Base-by-base conservation (phyloP, 306 rosid genomes). In the Rosa persica region DNA sequence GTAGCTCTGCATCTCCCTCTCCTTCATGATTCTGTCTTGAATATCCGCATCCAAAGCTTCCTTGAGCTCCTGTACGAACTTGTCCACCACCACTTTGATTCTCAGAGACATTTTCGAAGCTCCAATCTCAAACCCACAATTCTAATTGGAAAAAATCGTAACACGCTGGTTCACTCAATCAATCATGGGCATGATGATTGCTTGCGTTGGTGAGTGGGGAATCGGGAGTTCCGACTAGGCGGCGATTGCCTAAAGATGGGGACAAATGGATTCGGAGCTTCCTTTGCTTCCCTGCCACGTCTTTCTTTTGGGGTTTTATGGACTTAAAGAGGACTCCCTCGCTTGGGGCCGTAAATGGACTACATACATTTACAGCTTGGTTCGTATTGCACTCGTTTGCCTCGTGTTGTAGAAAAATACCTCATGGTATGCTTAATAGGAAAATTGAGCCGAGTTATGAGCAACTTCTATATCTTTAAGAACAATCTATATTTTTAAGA, bases 1-100 rank as follows among this genome's bases (percentile, higher is more conserved):
- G 69, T 95, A 95, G 86, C 98, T 95, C 86, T 95, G 99, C 99
- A 95, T 95, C 90, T 93, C 99, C 66, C 99, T 89, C 70, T 91
- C 99, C 87, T 93, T 95, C 99, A 93, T 93, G 83, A 91, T 95
- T 85, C 98, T 83, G 76, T 95, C 98, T 67, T 95, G 96, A 83
- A 95, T 90, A 54, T 95, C 98, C 52, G 99, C 98, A 52, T 95
- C 99, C 82, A 95, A 80, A 12, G 97, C 98, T 86, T 91, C 99
- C 83, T 91, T 91, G 77, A 95, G 91, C 88, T 95, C 98, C 79
- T 91, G 87, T 73, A 95, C 96, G 76, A 95, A 95, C 86, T 90
- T 95, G 82, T 95, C 98, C 52, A 95, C 99, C 88, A 95, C 99
- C 43, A 89, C 78, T 70, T 95, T 95, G 78, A 95, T 93, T 78